Base-by-base conservation (phyloP, 345 rosid genomes). In the Zanthoxylum bungeanum region DNA sequence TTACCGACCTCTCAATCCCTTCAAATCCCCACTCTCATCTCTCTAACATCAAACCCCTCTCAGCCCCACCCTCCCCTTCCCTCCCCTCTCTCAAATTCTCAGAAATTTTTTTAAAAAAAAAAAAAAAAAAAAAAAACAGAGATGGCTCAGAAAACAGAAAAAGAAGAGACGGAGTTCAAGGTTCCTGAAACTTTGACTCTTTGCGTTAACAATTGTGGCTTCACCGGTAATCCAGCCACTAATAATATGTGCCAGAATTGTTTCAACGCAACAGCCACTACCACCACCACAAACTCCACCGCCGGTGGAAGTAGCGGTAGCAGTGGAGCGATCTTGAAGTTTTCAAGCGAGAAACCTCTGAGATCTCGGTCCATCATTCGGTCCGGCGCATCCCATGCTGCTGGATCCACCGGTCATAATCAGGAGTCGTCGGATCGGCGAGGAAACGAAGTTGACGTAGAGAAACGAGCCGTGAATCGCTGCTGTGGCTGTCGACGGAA, bases 111-210 rank as follows among this genome's bases (percentile, higher is more conserved):
- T 96, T n/a, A n/a, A n/a, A n/a, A 87, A 69, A 85, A 85, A 57
- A 86, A 97, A 4, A 97, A 88, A 83, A 91, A 93, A 31, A 97
- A 93, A 79, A 97, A 93, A 83, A 89, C 98, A 9, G 98, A 93
- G 80, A 89, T 89, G n/a, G n/a, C n/a, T n/a, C n/a, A n/a, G n/a
- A n/a, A n/a, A n/a, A n/a, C n/a, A n/a, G n/a, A n/a, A n/a, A n/a
- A n/a, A n/a, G n/a, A n/a, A n/a, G n/a, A n/a, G n/a, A n/a, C n/a
- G n/a, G n/a, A n/a, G n/a, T n/a, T n/a, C n/a, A n/a, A n/a, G n/a
- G n/a, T n/a, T n/a, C n/a, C n/a, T n/a, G n/a, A n/a, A n/a, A n/a
- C n/a, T n/a, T n/a, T n/a, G n/a, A n/a, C n/a, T n/a, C n/a, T n/a
- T n/a, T n/a, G n/a, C n/a, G n/a, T n/a, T n/a, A n/a, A n/a, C n/a